Evolutionary conservation across 169 alveolate genomes (phyloP), one percentile per base, ranked within the genome.

Genomic region (Cryptosporidium meleagridis): DNA sequence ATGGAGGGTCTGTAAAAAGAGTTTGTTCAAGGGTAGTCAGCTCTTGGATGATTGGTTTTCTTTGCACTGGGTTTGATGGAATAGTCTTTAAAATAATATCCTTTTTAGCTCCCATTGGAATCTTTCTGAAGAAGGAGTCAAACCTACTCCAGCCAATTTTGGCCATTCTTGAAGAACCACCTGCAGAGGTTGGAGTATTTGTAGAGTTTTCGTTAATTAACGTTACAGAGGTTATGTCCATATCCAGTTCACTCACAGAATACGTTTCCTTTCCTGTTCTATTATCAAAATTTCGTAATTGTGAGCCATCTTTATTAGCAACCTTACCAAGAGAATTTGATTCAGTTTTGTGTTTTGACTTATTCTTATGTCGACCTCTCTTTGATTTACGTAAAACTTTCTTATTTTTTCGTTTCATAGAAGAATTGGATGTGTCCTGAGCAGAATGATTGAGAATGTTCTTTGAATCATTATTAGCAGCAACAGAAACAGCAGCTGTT

Each of bases 121-220:
- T 75, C 35, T 29, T 55, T 21, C 87, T 55, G 9, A 75, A 75
- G 29, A 39, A 75, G 44, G 87, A 75, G 29, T 75, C 87, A 44
- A 75, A 75, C 51, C 69, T 75, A 26, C 87, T 75, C 87, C 87
- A 75, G 1, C 75, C 59, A n/a, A 75, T 58, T 61, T 75, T 75
- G 10, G 87, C 87, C 37, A 75, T 37, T 44, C 87, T 75, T 3
- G 87, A 75, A 9, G 87, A 10, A 5, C 73, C 48, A 21, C 84
- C 65, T 18, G 59, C 1, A 21, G 73, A 59, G 51, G 23, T 61
- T 58, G 71, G 71, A 21, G 87, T 75, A 31, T 44, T 37, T 7
- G 31, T 16, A 12, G 87, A 37, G 53, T 44, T 61, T 37, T 75
- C 87, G 21, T 75, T 75, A 10, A 75, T 75, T 39, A 75, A 18